A percentile compares a stretch with the other conserved stretches of the same genome.
Conservation (phyloP, 306 rosid genomes). For the Vigna hirtella region DNA sequence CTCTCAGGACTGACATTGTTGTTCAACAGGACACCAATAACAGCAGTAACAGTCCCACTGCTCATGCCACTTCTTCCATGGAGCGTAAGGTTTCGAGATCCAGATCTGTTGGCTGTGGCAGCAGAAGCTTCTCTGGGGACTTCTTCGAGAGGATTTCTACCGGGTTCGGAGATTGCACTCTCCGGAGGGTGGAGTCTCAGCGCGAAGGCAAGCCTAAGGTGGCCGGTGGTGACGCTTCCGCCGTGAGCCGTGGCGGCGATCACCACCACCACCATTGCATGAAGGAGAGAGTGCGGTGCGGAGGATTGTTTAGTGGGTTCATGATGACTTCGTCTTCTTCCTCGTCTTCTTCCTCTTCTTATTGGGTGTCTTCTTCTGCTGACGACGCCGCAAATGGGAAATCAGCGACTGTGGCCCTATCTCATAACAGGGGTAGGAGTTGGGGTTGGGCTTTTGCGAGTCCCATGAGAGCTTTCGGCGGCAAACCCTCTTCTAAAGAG, state of each 20-base stretch:
- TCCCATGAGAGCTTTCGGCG: constrained; percentile 84
- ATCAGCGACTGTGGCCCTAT: constrained; percentile 40
- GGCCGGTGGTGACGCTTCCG: constrained; percentile 1
- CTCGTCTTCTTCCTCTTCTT: constrained; percentile 71
- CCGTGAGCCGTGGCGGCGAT: constrained; percentile 34
- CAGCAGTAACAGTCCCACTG: constrained; percentile 45
- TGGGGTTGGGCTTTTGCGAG: constrained; percentile 98
- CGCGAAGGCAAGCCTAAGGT: constrained; percentile 75
- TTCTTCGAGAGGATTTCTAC: constrained; percentile 96
- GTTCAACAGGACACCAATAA: constrained; percentile 47
- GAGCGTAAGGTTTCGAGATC: constrained; percentile 95
- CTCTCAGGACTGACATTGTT: constrained; percentile 44
- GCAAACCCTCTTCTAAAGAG: constrained; percentile 63
- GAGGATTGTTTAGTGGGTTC: constrained; percentile 87
- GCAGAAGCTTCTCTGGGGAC: constrained; percentile 94
- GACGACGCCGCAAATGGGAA: constrained; percentile 60
- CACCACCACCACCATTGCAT: constrained; percentile 58
- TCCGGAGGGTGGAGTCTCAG: constrained; percentile 88
- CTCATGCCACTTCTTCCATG: constrained; percentile 56
- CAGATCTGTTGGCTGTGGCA: constrained; percentile 97
- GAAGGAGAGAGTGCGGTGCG: constrained; percentile 83
- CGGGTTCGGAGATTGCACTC: constrained; percentile 96
- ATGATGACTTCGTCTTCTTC: constrained; percentile 82
- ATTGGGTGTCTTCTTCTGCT: constrained; percentile 76
- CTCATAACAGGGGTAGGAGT: constrained; percentile 60